These are phyloP conservation scores for Chimonanthus praecox DNA, from an alignment of 164 flowering plant species.

Conservation along the genomic window DNA sequence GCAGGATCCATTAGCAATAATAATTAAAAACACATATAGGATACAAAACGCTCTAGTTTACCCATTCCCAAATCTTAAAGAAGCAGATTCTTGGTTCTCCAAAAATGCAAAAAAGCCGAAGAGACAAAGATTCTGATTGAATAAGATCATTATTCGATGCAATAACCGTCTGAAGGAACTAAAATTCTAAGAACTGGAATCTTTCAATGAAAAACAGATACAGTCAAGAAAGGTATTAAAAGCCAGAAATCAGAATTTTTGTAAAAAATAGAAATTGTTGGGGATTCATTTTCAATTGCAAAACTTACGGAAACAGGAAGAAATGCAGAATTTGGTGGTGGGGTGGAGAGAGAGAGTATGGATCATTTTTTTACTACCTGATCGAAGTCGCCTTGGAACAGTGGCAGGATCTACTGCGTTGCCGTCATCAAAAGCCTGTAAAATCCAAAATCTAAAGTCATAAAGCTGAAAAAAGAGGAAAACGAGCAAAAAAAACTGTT, in stretches of 20 bases:
- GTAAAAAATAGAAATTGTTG: neutral
- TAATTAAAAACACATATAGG: neutral
- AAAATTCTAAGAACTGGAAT: neutral
- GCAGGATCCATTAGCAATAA: neutral
- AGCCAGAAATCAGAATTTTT: neutral
- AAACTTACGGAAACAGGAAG: too few relatives aligned
- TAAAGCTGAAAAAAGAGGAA: constrained; percentile 3
- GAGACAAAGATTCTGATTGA: neutral
- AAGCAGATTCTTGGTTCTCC: neutral
- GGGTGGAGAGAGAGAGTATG: neutral
- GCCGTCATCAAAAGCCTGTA: constrained; percentile 45
- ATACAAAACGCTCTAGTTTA: neutral
- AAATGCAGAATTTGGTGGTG: too few relatives aligned
- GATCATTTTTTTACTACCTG: constrained; percentile 39
- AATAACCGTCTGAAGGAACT: neutral
- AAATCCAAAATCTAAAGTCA: neutral
- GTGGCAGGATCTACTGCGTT: constrained; percentile 42
- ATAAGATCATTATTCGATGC: neutral
- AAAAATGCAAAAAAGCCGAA: neutral
- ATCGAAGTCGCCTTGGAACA: constrained; percentile 71
- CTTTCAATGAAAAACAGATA: neutral
- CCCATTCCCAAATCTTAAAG: neutral
- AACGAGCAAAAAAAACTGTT: neutral
- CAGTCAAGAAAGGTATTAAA: neutral
- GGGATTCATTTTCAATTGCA: too few relatives aligned